phyloP scores from a whole-genome alignment of 2,329 filamentous ascomycete genomes.

The Phaeophleospora eucalypticola region DNA sequence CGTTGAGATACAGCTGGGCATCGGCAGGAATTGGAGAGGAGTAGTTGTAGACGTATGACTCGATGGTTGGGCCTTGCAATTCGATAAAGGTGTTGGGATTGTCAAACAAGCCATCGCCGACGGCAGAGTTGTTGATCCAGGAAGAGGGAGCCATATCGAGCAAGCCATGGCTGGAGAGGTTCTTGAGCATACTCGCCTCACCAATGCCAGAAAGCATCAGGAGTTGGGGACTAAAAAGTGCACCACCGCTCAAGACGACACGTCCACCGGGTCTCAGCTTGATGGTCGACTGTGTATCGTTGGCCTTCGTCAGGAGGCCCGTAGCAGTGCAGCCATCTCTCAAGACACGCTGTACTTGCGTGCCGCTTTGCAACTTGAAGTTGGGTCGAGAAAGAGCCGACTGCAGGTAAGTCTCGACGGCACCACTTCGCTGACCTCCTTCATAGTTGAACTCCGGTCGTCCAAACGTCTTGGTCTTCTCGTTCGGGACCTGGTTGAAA shows the following conservation, averaged over 20 bases:
- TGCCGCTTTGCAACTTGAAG: constrained; percentile 54
- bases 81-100: constrained; percentile 43
- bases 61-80: constrained; percentile 51
- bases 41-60: constrained; percentile 50
- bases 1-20: constrained; percentile 44
- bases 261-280: constrained; percentile 54
- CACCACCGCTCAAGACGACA: constrained; percentile 49
- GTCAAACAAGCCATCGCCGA: constrained; percentile 52
- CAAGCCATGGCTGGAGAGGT: constrained; percentile 36
- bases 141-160: constrained; percentile 33
- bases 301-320: constrained; percentile 48
- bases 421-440: constrained; percentile 42
- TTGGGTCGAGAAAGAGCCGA: constrained; percentile 49
- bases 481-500: constrained; percentile 44
- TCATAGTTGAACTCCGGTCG: constrained; percentile 31
- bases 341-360: constrained; percentile 41
- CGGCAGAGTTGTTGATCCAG: constrained; percentile 49
- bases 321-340: constrained; percentile 57
- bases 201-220: constrained; percentile 64
- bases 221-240: constrained; percentile 62
- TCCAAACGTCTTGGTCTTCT: constrained; percentile 54
- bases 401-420: constrained; percentile 51
- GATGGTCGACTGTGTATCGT: constrained; percentile 63
- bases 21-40: constrained; percentile 41
- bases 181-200: constrained; percentile 48